Conservation (phyloP, 2,329 filamentous ascomycete genomes). For the Phaeosphaeria sp. region DNA sequence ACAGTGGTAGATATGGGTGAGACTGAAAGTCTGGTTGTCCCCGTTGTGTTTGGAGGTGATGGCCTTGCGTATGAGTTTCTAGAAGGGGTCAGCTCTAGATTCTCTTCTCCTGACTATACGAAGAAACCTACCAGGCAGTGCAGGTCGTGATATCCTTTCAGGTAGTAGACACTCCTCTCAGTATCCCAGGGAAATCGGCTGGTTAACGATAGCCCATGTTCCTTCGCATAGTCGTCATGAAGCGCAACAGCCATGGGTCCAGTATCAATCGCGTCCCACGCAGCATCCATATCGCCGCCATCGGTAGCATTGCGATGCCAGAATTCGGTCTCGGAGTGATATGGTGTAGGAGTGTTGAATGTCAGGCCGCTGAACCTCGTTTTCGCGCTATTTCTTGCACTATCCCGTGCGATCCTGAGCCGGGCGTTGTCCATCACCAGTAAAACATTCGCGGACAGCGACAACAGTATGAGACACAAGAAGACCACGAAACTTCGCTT, state of each 20-base stretch:
- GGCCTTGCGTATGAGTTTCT: slow-evolving; percentile 46
- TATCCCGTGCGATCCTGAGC: slow-evolving; percentile 22
- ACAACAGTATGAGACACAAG: slow-evolving; percentile 37
- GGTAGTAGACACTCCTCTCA: slow-evolving; percentile 43
- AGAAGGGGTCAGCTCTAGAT: slow-evolving; percentile 1
- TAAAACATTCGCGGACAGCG: slow-evolving; percentile 37
- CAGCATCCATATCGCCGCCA: slow-evolving; percentile 32
- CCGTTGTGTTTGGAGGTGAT: slow-evolving; percentile 38
- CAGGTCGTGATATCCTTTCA: slow-evolving; percentile 44
- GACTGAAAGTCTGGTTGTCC: slow-evolving; percentile 27
- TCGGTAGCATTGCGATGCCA: slow-evolving; percentile 40
- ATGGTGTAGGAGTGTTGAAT: slow-evolving; percentile 36
- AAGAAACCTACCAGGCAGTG: slow-evolving; percentile 41
- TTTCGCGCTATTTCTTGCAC: slow-evolving; percentile 22
- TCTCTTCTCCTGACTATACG: neutral
- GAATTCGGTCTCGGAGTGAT: slow-evolving; percentile 35
- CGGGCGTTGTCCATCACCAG: slow-evolving; percentile 36
- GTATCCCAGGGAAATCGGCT: slow-evolving; percentile 46
- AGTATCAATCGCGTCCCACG: slow-evolving; percentile 46
- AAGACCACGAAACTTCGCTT: slow-evolving; percentile 34
- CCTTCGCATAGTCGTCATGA: slow-evolving; percentile 32
- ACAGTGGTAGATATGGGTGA: slow-evolving; percentile 43
- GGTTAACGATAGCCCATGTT: slow-evolving; percentile 31
- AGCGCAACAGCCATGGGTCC: slow-evolving; percentile 42
- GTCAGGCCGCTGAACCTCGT: slow-evolving; percentile 36